These are phyloP conservation scores for Metschnikowia picachoensis DNA, from an alignment of 805 yeast genomes.

Conservation along the genomic window DNA sequence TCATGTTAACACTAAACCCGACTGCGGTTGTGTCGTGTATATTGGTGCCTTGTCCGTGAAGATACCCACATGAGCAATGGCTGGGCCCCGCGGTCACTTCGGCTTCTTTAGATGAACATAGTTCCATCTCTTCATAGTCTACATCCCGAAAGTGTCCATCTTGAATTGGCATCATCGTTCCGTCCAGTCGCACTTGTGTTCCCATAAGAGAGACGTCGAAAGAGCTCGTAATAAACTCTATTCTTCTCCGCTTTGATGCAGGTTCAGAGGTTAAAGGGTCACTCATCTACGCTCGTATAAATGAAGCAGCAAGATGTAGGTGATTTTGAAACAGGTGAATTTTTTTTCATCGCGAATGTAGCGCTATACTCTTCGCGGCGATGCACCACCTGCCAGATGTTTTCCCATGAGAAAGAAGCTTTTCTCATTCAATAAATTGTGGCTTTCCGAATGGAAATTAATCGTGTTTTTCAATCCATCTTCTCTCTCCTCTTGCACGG, in stretches of 20 bases:
- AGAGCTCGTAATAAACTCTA: neutral
- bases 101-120: neutral
- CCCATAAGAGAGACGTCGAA: slow-evolving; percentile 4
- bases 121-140: neutral
- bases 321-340: too few species aligned
- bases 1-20: slow-evolving; percentile 14
- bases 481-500: too few species aligned
- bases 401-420: too few species aligned
- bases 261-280: slow-evolving; percentile 1
- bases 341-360: too few species aligned
- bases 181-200: slow-evolving; percentile 9
- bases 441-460: too few species aligned
- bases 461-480: too few species aligned
- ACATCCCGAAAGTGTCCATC: neutral
- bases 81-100: neutral
- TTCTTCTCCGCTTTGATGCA: slow-evolving; percentile 11
- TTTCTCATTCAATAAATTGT: too few species aligned
- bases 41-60: slow-evolving; percentile 14
- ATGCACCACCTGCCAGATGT: too few species aligned
- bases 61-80: slow-evolving; percentile 13
- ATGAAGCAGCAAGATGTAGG: too few species aligned
- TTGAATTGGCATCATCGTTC: slow-evolving; percentile 12
- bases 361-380: too few species aligned
- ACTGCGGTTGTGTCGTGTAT: slow-evolving; percentile 16
- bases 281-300: too few species aligned